Conservation (phyloP, 768 basidiomycete species). For the Boletus sp. region DNA sequence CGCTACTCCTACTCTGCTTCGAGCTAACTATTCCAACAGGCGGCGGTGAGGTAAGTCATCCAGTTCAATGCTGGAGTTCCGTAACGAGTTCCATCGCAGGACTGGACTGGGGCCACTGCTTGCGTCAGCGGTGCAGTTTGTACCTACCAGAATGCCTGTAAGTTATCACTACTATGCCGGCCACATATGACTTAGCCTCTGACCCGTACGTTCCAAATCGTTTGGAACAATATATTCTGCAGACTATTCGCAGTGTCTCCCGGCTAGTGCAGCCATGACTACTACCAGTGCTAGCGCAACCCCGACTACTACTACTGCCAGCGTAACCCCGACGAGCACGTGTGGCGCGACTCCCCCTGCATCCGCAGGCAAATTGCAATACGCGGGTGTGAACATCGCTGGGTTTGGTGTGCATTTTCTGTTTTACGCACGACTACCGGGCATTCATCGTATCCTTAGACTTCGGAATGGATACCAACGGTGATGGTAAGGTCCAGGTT, state of each 20-base stretch:
- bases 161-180: neutral
- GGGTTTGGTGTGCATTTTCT: constrained; percentile 8
- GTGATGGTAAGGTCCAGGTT: neutral
- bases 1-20: neutral
- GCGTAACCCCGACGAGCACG: neutral
- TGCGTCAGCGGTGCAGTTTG: constrained; percentile 9
- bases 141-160: constrained; percentile 4
- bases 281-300: neutral
- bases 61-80: neutral
- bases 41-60: constrained; percentile 4
- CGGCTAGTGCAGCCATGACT: neutral
- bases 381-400: constrained; percentile 13
- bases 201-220: neutral
- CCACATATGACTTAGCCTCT: neutral
- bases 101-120: constrained; percentile 9
- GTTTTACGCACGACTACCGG: neutral
- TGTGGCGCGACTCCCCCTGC: constrained; percentile 1
- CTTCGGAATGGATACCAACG: constrained; percentile 11
- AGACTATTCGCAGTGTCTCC: constrained; percentile 14
- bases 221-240: neutral
- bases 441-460: neutral
- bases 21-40: constrained; percentile 3
- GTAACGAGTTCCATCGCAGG: neutral
- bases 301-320: neutral
- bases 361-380: constrained; percentile 9